Evolutionary conservation across 1,139 yeast species (phyloP).

Genomic region (Blastobotrys capitulatus): DNA sequence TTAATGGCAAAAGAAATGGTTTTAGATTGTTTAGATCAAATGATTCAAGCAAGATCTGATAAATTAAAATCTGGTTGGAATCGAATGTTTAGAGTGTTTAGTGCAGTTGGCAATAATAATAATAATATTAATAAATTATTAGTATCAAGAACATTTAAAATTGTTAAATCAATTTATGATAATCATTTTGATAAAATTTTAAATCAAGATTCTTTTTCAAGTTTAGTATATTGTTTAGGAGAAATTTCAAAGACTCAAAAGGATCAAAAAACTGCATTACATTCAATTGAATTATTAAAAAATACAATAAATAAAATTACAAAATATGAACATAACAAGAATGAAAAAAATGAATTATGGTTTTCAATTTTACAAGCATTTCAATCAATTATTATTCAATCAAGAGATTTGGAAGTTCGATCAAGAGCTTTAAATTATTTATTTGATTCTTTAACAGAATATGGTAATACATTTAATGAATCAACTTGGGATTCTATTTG

Average conservation of each 20-base stretch:
- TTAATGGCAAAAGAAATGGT: constrained; percentile 83
- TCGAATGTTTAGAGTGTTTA: constrained; percentile 74
- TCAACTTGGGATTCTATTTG: constrained; percentile 83
- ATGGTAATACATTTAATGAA: constrained; percentile 69
- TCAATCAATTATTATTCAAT: constrained; percentile 86
- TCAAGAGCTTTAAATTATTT: constrained; percentile 78
- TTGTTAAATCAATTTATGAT: constrained; percentile 40
- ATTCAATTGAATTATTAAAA: constrained; percentile 72
- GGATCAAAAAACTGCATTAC: constrained; percentile 75
- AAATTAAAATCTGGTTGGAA: constrained; percentile 93
- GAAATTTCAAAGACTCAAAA: constrained; percentile 78
- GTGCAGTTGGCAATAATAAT: constrained; percentile 47
- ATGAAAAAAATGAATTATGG: constrained; percentile 38
- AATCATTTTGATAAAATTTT: constrained; percentile 61
- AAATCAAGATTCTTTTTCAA: constrained; percentile 68
- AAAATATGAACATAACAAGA: constrained; percentile 12
- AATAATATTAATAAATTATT: background rate
- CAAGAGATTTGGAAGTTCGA: constrained; percentile 90
- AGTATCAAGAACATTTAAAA: constrained; percentile 2
- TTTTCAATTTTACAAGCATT: constrained; percentile 82
- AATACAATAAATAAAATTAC: constrained; percentile 52
- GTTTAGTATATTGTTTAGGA: constrained; percentile 70
- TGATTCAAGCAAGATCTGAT: constrained; percentile 70
- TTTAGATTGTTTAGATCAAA: constrained; percentile 80
- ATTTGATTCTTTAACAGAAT: constrained; percentile 73